Conservation (phyloP, 768 basidiomycete species). For the Trametes coccinea region DNA sequence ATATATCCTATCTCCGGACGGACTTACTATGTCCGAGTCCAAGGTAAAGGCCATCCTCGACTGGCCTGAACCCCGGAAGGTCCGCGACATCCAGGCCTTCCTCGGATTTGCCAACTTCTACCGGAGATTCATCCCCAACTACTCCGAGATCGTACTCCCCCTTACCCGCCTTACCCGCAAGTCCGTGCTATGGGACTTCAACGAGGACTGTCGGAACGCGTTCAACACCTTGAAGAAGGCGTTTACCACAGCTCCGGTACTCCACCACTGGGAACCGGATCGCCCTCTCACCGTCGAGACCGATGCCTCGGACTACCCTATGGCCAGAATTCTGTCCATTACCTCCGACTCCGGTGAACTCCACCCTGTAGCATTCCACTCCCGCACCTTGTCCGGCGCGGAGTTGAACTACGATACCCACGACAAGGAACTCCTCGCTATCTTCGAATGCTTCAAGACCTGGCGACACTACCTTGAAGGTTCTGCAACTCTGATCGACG, state of each 20-base stretch:
- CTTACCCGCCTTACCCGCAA: constrained; percentile 35
- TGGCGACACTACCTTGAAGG: constrained; percentile 30
- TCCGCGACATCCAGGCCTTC: constrained; percentile 36
- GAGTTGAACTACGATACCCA: constrained; percentile 52
- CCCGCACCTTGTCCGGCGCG: constrained; percentile 27
- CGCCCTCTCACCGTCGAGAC: constrained; percentile 24
- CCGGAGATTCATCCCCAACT: constrained; percentile 31
- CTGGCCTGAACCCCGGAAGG: constrained; percentile 32
- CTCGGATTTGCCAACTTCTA: constrained; percentile 38
- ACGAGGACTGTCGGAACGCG: constrained; percentile 13
- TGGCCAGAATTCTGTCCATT: constrained; percentile 23
- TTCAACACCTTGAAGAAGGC: constrained; percentile 34
- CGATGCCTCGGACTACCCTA: constrained; percentile 25
- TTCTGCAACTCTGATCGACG: constrained; percentile 12
- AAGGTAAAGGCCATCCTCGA: constrained; percentile 39
- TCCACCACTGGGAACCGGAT: constrained; percentile 24
- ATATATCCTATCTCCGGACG: not conserved
- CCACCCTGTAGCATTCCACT: constrained; percentile 37
- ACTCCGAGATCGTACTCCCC: constrained; percentile 36
- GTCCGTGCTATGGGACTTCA: constrained; percentile 25
- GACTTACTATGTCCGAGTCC: constrained; percentile 39
- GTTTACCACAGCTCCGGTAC: constrained; percentile 24
- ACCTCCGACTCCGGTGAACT: constrained; percentile 20
- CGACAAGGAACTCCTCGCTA: constrained; percentile 51
- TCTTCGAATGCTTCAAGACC: constrained; percentile 36